Conservation (phyloP, 1,284 basidiomycete species). For the Puccinia triticina region DNA sequence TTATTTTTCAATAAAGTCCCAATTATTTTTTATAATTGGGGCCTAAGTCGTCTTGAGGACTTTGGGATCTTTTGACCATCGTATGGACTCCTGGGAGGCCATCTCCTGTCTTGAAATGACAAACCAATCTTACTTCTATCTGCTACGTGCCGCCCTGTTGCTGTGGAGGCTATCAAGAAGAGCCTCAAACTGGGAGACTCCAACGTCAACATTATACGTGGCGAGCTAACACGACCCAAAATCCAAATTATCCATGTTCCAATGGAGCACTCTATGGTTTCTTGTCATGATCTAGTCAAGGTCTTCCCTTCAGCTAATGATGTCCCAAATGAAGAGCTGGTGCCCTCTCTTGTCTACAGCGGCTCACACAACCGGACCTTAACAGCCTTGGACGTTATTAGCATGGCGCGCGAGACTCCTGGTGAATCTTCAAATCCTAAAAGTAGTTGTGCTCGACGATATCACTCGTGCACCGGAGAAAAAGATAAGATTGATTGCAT, state of each 20-base stretch:
- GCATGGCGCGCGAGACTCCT: neutral
- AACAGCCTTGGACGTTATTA: constrained; percentile 7
- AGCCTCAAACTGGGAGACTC: neutral
- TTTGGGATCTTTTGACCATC: constrained; percentile 30
- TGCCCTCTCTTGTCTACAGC: constrained; percentile 23
- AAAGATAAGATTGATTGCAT: constrained; percentile 8
- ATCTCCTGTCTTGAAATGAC: neutral
- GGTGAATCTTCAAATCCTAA: neutral
- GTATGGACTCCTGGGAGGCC: constrained; percentile 2
- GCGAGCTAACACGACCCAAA: constrained; percentile 25
- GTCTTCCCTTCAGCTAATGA: neutral
- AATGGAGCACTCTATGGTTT: constrained; percentile 9
- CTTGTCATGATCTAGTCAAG: constrained; percentile 7
- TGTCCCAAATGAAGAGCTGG: neutral
- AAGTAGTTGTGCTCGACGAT: constrained; percentile 16
- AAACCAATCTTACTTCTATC: no score
- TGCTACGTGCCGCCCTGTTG: constrained; percentile 10
- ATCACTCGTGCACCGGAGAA: constrained; percentile 5
- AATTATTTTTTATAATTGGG: no score
- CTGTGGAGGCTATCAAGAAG: constrained; percentile 25
- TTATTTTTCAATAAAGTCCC: no score
- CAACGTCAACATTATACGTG: neutral
- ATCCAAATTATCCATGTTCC: neutral
- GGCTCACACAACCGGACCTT: constrained; percentile 19
- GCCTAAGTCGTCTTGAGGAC: neutral